Percentiles rank a stretch among this genome's conserved stretches.
Evolutionary conservation across 2,329 filamentous ascomycete genomes (phyloP).

Genomic region (Cadophora gregata): DNA sequence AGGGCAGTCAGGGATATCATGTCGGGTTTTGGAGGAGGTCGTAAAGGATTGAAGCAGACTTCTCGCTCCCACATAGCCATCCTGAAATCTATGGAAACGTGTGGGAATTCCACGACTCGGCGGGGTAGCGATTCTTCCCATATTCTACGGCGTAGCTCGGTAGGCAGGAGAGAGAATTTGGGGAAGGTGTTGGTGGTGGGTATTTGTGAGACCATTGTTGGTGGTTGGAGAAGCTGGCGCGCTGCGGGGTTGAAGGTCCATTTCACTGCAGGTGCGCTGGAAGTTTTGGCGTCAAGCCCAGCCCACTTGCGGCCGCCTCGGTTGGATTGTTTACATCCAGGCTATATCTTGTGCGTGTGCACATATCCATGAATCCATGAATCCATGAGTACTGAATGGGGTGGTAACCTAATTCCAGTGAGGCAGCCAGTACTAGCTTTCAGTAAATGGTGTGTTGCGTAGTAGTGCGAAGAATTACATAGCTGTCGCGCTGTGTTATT

Average conservation of each 20-base stretch:
- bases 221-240: not conserved
- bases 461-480: too few species aligned
- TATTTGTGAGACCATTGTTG: not conserved
- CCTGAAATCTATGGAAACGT: not conserved
- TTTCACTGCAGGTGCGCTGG: not conserved
- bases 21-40: not conserved
- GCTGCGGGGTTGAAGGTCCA: not conserved
- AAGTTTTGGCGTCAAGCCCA: not conserved
- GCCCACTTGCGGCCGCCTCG: constrained; percentile 9
- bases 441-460: too few species aligned
- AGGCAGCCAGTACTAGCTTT: too few species aligned
- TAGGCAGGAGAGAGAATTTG: not conserved
- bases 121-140: constrained; percentile 2
- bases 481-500: too few species aligned
- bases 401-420: too few species aligned
- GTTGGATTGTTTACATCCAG: constrained; percentile 3
- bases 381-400: too few species aligned
- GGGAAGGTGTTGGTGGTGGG: not conserved
- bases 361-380: too few species aligned
- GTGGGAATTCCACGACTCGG: constrained; percentile 13
- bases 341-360: not conserved
- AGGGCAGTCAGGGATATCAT: not conserved
- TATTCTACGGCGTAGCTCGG: constrained; percentile 9
- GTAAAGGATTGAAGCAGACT: not conserved
- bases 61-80: constrained; percentile 2